Conservation (phyloP, 2,329 filamentous ascomycete genomes). For the Dactylella cylindrospora region DNA sequence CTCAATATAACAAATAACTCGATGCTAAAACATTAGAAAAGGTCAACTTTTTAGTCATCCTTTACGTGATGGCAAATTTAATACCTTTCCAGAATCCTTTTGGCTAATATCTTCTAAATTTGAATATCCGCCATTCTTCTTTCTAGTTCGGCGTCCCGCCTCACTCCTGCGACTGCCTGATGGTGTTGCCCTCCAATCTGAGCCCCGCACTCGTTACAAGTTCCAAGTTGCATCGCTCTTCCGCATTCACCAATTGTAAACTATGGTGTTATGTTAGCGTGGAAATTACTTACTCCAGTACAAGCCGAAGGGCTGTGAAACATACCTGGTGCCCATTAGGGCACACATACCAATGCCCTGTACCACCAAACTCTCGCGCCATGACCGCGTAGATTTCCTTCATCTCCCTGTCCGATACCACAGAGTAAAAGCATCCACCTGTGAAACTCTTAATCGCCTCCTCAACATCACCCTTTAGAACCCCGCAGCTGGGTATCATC, state of each 20-base stretch:
- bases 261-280: neutral
- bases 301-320: too few species aligned
- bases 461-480: constrained; percentile 55
- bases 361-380: constrained; percentile 56
- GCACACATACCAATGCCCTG: constrained; percentile 65
- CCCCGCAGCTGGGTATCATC: constrained; percentile 33
- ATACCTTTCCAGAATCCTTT: too few species aligned
- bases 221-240: constrained; percentile 10
- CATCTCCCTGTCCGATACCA: constrained; percentile 58
- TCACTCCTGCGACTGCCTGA: constrained; percentile 7
- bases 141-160: neutral
- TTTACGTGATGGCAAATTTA: too few species aligned
- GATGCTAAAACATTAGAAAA: too few species aligned
- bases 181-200: constrained; percentile 18
- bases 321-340: constrained; percentile 57
- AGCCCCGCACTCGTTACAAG: constrained; percentile 28
- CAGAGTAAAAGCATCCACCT: constrained; percentile 55
- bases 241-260: constrained; percentile 33
- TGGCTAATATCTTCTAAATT: too few species aligned
- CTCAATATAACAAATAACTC: too few species aligned
- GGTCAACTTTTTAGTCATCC: too few species aligned
- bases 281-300: neutral
- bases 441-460: constrained; percentile 56
- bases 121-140: constrained; percentile 14
- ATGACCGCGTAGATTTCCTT: constrained; percentile 58